A percentile compares a stretch with the other conserved stretches of the same genome.
Evolutionary conservation across 257 asterid species (phyloP).

Genomic region (Gardenia jasminoides): DNA sequence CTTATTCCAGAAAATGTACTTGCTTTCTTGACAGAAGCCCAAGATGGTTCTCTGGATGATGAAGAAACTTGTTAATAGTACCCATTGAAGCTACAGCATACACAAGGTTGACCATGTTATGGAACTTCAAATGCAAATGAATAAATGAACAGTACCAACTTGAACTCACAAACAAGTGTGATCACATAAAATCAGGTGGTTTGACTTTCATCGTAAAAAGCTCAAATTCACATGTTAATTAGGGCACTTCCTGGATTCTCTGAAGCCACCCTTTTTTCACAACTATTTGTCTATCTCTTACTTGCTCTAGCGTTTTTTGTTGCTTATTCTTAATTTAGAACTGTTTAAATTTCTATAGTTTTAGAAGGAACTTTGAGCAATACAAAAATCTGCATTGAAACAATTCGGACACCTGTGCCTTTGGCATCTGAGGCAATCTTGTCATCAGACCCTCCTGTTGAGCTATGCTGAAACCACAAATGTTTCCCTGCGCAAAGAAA

Average conservation of each 20-base stretch:
- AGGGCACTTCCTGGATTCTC: neutral
- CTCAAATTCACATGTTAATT: neutral
- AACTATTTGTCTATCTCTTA: neutral
- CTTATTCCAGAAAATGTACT: neutral
- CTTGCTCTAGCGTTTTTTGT: neutral
- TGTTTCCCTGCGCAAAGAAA: no score
- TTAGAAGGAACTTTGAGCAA: neutral
- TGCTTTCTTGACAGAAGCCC: neutral
- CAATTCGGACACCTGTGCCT: neutral
- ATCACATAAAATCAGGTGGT: neutral
- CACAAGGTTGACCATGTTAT: neutral
- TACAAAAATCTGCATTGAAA: neutral
- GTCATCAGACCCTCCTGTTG: no score
- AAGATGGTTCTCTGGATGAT: neutral
- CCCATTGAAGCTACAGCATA: neutral
- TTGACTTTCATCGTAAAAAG: neutral
- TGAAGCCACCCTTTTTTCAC: neutral
- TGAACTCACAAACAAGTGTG: neutral
- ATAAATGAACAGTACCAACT: neutral
- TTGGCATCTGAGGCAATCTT: no score
- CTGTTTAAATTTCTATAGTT: neutral
- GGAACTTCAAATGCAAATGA: neutral
- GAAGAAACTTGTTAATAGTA: neutral
- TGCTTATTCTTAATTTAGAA: no score
- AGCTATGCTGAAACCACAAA: no score